Evolutionary conservation across 768 basidiomycete species (phyloP), one percentile per base, ranked within the genome.

Genomic region (Leccinum subgranulosum): DNA sequence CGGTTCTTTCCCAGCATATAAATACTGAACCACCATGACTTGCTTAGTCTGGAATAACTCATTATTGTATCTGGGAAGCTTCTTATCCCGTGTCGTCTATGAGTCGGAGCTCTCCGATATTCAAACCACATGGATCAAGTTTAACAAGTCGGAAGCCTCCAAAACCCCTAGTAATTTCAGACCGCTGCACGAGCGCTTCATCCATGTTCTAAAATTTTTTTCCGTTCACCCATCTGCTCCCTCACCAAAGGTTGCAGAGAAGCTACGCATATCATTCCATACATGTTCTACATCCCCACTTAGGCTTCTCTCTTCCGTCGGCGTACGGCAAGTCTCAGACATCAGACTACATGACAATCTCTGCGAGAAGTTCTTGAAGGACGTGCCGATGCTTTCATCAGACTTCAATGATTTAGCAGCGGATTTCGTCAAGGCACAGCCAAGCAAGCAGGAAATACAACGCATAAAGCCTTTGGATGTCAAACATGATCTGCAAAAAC

Each of bases 351-450:
- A 19, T 15, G 31, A 50, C 8, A 2, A 19, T 4, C 49, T 33
- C 6, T 50, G 49, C 21, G 31, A 21, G 31, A 33, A 34, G 49
- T 50, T 50, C 31, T 21, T 98, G 60, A 88, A 87, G 61, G 74
- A 82, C 39, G 74, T 95, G 15, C 87, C 94, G 0, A 79, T 89
- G 27, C 67, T 97, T 8, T 85, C 91, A 0, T 75, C 81, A 0
- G 76, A 81, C 3, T 69, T 91, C 10, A 4, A 25, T 4, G 4
- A 80, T 1, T 80, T 77, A 14, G 86, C 86, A 1, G 68, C 75
- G 14, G 11, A 76, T 94, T n/a, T 78, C 79, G 19, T 74, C 78
- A 2, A 53, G 1, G 28, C 41, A 1, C 25, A 55, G 10, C 59
- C n/a, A n/a, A n/a, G n/a, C n/a, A n/a, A 1, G 7, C 53, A 58